These are phyloP conservation scores for Schwanniomyces polymorphus DNA, from an alignment of 805 yeast genomes.

Conservation along the genomic window DNA sequence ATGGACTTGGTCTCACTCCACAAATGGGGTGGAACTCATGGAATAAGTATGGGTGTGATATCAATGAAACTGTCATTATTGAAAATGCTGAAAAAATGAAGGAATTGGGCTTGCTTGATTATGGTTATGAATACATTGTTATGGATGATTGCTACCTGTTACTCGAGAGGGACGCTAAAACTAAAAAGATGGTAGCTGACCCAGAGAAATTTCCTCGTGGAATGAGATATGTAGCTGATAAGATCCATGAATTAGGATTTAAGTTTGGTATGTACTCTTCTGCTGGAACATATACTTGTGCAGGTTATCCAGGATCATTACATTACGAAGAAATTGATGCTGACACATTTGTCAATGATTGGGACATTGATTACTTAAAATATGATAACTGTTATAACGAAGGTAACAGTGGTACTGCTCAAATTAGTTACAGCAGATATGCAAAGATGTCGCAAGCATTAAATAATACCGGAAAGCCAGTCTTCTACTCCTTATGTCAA, in stretches of 20 bases:
- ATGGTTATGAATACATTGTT: constrained; percentile 26
- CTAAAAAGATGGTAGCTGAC: constrained; percentile 14
- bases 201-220: constrained; percentile 24
- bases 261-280: constrained; percentile 28
- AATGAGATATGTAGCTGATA: constrained; percentile 18
- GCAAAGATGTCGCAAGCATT: constrained; percentile 25
- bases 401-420: constrained; percentile 23
- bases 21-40: constrained; percentile 29
- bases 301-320: constrained; percentile 26
- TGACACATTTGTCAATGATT: constrained; percentile 17
- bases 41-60: constrained; percentile 25
- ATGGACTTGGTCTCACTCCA: constrained; percentile 13
- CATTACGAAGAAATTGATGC: constrained; percentile 26
- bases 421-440: constrained; percentile 21
- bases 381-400: constrained; percentile 29
- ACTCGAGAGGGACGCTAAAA: constrained; percentile 14
- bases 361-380: constrained; percentile 28
- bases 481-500: constrained; percentile 26
- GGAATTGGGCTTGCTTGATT: constrained; percentile 18
- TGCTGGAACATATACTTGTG: constrained; percentile 31
- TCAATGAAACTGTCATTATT: constrained; percentile 18
- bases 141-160: constrained; percentile 29
- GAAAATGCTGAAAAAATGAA: constrained; percentile 18
- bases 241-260: constrained; percentile 20
- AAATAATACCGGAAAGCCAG: constrained; percentile 23